Conservation (phyloP, 352 stramenopile species). For the Phytophthora hybrid region DNA sequence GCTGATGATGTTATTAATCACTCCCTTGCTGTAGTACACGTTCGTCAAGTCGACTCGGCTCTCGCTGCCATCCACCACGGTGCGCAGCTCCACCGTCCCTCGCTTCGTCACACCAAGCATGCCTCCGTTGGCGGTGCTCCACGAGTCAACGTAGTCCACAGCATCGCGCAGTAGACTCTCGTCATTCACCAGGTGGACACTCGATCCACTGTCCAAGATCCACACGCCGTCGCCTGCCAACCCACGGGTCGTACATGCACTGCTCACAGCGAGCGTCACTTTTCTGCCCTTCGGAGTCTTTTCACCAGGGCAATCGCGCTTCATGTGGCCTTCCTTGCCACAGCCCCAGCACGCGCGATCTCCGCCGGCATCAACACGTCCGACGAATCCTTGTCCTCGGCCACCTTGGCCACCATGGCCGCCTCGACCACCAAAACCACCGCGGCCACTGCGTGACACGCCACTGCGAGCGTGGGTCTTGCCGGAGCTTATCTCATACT, state of each 20-base stretch:
- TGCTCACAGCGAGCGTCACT: neutral
- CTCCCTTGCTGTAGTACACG: neutral
- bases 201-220: neutral
- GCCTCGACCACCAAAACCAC: neutral
- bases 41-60: neutral
- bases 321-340: neutral
- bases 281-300: neutral
- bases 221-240: neutral
- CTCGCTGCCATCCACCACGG: neutral
- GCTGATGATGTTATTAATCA: slow-evolving; percentile 1
- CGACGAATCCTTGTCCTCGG: neutral
- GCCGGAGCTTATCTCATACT: neutral
- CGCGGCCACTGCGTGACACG: neutral
- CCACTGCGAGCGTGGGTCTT: neutral
- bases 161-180: neutral
- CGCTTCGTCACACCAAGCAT: neutral
- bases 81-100: neutral
- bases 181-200: slow-evolving; percentile 1
- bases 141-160: neutral
- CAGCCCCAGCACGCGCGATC: neutral
- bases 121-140: neutral
- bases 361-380: neutral
- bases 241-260: neutral
- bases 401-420: neutral
- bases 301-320: neutral